Evolutionary conservation across 1,139 yeast genomes (phyloP), one percentile per base, ranked within the genome.

Genomic region (Keqinozyma sinolaborantium): DNA sequence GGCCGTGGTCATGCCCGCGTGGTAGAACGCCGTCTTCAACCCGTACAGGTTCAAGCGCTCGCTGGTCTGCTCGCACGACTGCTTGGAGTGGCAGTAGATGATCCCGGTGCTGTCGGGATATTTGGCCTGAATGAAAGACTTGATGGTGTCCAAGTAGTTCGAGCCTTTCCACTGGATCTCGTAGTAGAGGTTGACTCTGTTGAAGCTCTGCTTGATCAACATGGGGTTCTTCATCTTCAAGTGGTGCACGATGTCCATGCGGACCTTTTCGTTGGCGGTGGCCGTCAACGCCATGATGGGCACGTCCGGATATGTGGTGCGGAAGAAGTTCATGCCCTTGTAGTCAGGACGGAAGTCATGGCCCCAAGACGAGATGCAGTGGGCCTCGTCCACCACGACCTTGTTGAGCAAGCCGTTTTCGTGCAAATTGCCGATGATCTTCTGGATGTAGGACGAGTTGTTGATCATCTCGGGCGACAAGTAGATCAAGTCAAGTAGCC

Each of bases 301-400:
- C 5, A 87, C 77, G 30, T 71, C 73, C 0, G 95, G 95, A 51
- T 75, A 92, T 36, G 77, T 73, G 23, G 64, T 58, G 48, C 88
- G 86, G 56, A 94, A 83, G 41, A 72, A 71, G 24, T 80, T 79
- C 55, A 94, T 67, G 19, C 81, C 83, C 48, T 88, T 86, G 59
- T 94, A 94, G 56, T 92, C 97, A 0, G 97, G 97, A 36, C 99
- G 70, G 55, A 94, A 94, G 58, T 94, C 98, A 57, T 94, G 98
- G 12, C 99, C 99, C 99, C 99, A 94, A 8, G 95, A 84, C 38
- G 96, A 86, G 35, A 94, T 95, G 70, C 99, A 94, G 60, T 94
- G 99, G 0, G 98, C 98, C 53, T 94, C 99, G 60, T 94, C 99
- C 29, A 94, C 88, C 8, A 94, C 97, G 21, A 94, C 75, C 33